These are phyloP conservation scores for Russula olivacea DNA, from an alignment of 768 basidiomycete genomes.

Conservation along the genomic window DNA sequence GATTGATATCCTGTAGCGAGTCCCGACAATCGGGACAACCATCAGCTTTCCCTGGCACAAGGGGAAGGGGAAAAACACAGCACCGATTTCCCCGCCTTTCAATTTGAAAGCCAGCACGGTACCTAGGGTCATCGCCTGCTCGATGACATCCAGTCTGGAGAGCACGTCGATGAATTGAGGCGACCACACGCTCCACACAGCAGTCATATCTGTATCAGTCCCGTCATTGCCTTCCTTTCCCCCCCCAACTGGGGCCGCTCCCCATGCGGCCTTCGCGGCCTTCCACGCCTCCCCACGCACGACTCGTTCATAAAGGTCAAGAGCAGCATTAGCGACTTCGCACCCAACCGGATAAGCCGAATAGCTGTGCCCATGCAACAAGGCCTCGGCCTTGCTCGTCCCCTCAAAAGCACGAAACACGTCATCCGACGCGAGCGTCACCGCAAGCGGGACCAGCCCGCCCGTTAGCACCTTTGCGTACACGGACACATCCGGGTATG, in stretches of 20 bases:
- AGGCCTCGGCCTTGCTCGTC: constrained; percentile 70
- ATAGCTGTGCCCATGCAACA: constrained; percentile 94
- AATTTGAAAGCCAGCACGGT: constrained; percentile 79
- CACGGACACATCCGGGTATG: constrained; percentile 80
- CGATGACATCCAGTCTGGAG: constrained; percentile 51
- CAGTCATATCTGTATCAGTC: background rate
- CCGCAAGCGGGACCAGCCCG: constrained; percentile 79
- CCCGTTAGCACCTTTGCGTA: constrained; percentile 94
- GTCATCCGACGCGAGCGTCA: constrained; percentile 73
- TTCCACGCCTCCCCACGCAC: constrained; percentile 50
- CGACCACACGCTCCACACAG: constrained; percentile 87
- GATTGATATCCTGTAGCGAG: constrained; percentile 44
- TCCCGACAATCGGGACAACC: background rate
- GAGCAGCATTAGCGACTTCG: constrained; percentile 78
- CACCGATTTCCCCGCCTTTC: constrained; percentile 48
- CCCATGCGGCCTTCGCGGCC: constrained; percentile 57
- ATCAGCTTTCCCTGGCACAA: background rate
- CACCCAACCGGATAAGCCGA: constrained; percentile 93
- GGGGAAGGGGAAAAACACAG: constrained; percentile 17
- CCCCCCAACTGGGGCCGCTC: constrained; percentile 5
- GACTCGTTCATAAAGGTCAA: constrained; percentile 57
- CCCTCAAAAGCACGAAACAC: constrained; percentile 79
- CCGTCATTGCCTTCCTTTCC: constrained; percentile 19
- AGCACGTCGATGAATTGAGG: constrained; percentile 59
- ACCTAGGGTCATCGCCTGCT: constrained; percentile 81